Evolutionary conservation across 768 basidiomycete genomes (phyloP).

Genomic region (Pisolithus albus): DNA sequence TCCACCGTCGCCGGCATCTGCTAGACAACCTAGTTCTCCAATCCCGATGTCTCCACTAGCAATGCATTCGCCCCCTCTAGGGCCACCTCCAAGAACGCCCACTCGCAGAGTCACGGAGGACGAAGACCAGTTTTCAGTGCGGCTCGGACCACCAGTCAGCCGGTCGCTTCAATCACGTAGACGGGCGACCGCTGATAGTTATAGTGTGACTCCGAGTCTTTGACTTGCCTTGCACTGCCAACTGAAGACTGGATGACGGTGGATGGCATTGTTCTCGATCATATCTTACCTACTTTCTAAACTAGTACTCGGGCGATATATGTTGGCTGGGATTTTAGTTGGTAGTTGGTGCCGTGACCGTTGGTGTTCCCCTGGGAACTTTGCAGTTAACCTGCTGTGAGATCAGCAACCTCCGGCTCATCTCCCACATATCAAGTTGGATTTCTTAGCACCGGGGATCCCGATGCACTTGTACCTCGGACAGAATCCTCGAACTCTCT

Average conservation of each 20-base stretch:
- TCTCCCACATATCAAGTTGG: too few relatives aligned
- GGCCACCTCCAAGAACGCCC: slow-evolving; percentile 24
- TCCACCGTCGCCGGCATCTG: slow-evolving; percentile 42
- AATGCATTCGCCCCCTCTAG: slow-evolving; percentile 13
- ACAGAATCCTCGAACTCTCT: slow-evolving; percentile 61
- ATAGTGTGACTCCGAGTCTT: slow-evolving; percentile 15
- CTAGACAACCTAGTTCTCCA: slow-evolving; percentile 10
- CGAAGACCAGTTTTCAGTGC: slow-evolving; percentile 28
- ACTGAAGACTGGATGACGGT: slow-evolving; percentile 3
- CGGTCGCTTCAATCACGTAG: slow-evolving; percentile 14
- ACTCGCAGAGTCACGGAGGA: slow-evolving; percentile 27
- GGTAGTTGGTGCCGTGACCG: too few relatives aligned
- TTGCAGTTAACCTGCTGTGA: too few relatives aligned
- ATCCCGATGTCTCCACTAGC: slow-evolving; percentile 25
- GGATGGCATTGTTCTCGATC: slow-evolving; percentile 6
- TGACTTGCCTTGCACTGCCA: slow-evolving; percentile 12
- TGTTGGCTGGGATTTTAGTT: too few relatives aligned
- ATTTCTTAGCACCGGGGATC: not conserved
- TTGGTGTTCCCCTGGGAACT: too few relatives aligned
- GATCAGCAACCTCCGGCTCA: too few relatives aligned
- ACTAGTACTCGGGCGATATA: not conserved
- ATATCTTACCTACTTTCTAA: not conserved
- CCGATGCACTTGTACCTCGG: slow-evolving; percentile 71
- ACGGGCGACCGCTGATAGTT: slow-evolving; percentile 2
- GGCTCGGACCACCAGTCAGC: slow-evolving; percentile 38